phyloP scores from a whole-genome alignment of 805 yeast genomes.

The Ogataea angusta region DNA sequence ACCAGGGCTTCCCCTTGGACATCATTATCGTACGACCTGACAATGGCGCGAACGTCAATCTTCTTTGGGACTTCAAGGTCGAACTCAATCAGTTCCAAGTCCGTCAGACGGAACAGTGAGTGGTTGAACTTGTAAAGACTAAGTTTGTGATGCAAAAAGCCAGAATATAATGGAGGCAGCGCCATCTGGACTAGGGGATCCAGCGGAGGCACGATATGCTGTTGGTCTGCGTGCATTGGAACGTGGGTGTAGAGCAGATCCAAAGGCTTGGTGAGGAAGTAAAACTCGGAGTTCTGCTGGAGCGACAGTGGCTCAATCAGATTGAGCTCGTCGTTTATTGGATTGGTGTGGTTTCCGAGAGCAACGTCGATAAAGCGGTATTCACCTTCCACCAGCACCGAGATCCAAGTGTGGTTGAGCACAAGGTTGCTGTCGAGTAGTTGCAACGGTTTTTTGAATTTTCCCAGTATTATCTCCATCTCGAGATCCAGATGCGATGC shows the following conservation, averaged over 20 bases:
- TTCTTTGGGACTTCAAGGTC: slow-evolving; percentile 69
- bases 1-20: slow-evolving; percentile 57
- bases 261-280: slow-evolving; percentile 76
- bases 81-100: slow-evolving; percentile 76
- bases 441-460: slow-evolving; percentile 74
- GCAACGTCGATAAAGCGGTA: slow-evolving; percentile 78
- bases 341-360: slow-evolving; percentile 57
- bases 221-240: slow-evolving; percentile 75
- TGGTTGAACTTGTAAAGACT: slow-evolving; percentile 68
- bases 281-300: slow-evolving; percentile 39
- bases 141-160: slow-evolving; percentile 60
- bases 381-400: slow-evolving; percentile 69
- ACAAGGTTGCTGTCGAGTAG: slow-evolving; percentile 44
- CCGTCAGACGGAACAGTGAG: slow-evolving; percentile 67
- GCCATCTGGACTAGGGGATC: slow-evolving; percentile 75
- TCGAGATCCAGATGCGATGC: slow-evolving; percentile 67
- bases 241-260: slow-evolving; percentile 80
- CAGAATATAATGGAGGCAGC: slow-evolving; percentile 84
- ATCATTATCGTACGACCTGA: slow-evolving; percentile 39
- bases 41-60: slow-evolving; percentile 62
- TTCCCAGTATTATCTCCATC: slow-evolving; percentile 77
- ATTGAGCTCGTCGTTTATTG: slow-evolving; percentile 43
- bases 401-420: slow-evolving; percentile 88
- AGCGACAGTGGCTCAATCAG: slow-evolving; percentile 28
- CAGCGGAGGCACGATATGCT: slow-evolving; percentile 82